Percentiles rank a stretch among this genome's conserved stretches.
Conservation (phyloP, 2,329 filamentous ascomycete species). For the Neurospora crassa region DNA sequence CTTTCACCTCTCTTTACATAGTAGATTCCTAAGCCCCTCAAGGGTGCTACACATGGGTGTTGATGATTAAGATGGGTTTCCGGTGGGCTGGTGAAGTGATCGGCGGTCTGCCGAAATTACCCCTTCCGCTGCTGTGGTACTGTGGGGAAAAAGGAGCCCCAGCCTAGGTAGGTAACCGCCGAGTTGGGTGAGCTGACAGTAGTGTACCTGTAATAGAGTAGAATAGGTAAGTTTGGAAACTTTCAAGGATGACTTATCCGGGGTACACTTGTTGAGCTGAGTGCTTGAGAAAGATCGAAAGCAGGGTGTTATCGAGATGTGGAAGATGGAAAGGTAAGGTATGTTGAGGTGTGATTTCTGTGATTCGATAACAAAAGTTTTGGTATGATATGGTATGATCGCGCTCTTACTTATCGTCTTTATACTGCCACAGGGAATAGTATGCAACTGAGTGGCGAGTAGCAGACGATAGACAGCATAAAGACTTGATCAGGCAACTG, state of each 20-base stretch:
- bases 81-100: background rate
- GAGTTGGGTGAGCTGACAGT: background rate
- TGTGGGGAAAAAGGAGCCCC: background rate
- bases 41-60: background rate
- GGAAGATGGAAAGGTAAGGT: background rate
- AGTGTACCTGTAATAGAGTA: background rate
- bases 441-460: background rate
- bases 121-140: background rate
- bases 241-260: background rate
- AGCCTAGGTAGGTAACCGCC: background rate
- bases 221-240: background rate
- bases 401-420: background rate
- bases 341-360: background rate
- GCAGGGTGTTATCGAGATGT: background rate
- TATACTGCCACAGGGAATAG: background rate
- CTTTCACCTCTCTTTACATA: background rate
- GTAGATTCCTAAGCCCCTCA: background rate
- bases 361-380: background rate
- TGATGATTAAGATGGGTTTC: background rate
- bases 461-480: background rate
- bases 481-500: background rate
- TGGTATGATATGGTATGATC: background rate
- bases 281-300: background rate
- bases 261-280: background rate
- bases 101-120: background rate